Conservation (phyloP, 129 eudicot species). For the Tanacetum coccineum region DNA sequence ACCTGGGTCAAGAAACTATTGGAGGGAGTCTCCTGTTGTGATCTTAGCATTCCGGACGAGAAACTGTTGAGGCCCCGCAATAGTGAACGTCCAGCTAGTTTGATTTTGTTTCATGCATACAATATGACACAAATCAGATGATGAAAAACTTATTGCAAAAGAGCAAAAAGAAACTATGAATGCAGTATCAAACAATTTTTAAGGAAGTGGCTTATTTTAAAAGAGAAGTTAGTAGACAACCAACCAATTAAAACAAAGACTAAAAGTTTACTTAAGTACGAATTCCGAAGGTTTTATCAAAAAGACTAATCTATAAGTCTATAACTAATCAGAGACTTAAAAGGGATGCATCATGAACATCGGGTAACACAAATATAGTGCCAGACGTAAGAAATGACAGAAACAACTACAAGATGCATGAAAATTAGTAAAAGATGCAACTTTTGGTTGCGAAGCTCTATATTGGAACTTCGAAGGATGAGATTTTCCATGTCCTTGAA, state of each 20-base stretch:
- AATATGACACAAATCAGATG: neutral
- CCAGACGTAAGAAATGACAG: neutral
- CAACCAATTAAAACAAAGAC: neutral
- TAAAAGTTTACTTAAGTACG: neutral
- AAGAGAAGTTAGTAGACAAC: no score
- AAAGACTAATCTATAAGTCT: no score
- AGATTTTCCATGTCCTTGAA: no score
- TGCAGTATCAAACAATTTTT: no score
- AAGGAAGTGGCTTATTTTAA: no score
- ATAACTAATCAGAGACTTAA: no score
- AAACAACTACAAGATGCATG: neutral
- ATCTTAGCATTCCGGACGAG: constrained; percentile 13
- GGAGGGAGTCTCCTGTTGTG: constrained; percentile 13
- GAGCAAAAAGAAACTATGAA: no score
- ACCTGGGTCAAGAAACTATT: constrained; percentile 20
- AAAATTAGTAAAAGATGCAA: neutral
- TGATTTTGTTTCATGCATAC: constrained; percentile 6
- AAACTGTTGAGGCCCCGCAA: constrained; percentile 20
- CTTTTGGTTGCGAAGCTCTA: neutral
- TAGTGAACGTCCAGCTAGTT: constrained; percentile 18
- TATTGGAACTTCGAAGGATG: no score
- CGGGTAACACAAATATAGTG: no score
- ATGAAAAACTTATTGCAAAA: neutral
- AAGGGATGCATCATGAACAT: no score
- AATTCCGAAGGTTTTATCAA: no score